phyloP scores from a whole-genome alignment of 768 basidiomycete species.

The Melanogaster broomeanus region DNA sequence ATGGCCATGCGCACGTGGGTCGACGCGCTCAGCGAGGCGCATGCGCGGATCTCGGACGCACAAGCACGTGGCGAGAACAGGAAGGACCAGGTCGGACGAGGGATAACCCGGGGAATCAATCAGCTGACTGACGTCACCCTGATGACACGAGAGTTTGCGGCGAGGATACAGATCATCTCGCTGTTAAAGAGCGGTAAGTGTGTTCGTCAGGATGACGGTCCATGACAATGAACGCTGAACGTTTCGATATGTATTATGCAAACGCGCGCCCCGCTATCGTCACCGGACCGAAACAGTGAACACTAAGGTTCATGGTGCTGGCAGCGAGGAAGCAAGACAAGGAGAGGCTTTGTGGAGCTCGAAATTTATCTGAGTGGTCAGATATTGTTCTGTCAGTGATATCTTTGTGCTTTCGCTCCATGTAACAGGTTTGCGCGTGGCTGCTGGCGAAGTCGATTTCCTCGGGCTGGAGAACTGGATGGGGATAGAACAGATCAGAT shows the following conservation, averaged over 20 bases:
- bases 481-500: not conserved
- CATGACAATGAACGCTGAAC: no score
- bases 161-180: slow-evolving; percentile 55
- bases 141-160: slow-evolving; percentile 55
- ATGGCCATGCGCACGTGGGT: slow-evolving; percentile 61
- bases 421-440: not conserved
- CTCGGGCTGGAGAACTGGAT: not conserved
- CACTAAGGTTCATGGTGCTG: slow-evolving; percentile 46
- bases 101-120: slow-evolving; percentile 53
- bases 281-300: slow-evolving; percentile 44
- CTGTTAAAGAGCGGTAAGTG: slow-evolving; percentile 50
- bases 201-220: not conserved
- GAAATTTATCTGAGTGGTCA: slow-evolving; percentile 42
- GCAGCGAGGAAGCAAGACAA: slow-evolving; percentile 51
- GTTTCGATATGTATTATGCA: no score
- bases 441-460: no score
- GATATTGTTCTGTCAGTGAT: not conserved
- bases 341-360: slow-evolving; percentile 56
- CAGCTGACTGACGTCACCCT: slow-evolving; percentile 49
- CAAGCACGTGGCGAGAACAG: slow-evolving; percentile 21
- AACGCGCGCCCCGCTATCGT: no score
- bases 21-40: slow-evolving; percentile 46
- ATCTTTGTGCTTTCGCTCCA: not conserved
- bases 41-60: slow-evolving; percentile 32
- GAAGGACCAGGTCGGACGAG: slow-evolving; percentile 46